Evolutionary conservation across 1,284 basidiomycete species (phyloP).

Genomic region (Ganoderma sp.): DNA sequence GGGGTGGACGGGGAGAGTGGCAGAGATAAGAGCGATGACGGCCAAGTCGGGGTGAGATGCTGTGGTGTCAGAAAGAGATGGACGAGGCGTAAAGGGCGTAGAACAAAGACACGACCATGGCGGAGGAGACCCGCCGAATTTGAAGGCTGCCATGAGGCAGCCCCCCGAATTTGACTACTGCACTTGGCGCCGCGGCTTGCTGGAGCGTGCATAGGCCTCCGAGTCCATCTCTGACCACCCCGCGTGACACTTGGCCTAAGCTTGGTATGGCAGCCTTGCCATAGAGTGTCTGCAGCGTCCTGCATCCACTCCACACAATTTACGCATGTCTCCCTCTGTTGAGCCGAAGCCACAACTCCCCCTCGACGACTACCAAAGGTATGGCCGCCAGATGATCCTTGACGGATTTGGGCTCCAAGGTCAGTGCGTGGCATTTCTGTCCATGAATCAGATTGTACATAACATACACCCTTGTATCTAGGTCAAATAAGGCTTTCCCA

Average conservation of each 20-base stretch:
- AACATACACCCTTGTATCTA: constrained; percentile 40
- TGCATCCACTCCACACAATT: background rate
- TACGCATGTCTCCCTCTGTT: constrained; percentile 12
- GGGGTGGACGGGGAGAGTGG: background rate
- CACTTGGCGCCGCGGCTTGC: too few species aligned
- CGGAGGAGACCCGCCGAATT: background rate
- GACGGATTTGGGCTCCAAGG: constrained; percentile 85
- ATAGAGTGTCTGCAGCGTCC: background rate
- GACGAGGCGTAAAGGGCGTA: background rate
- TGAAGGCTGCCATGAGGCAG: too few species aligned
- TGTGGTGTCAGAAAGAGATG: background rate
- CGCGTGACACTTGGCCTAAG: background rate
- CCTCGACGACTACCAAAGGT: constrained; percentile 83
- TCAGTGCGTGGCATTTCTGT: background rate
- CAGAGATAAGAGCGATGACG: background rate
- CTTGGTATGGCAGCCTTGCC: background rate
- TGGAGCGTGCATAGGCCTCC: too few species aligned
- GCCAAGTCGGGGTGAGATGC: background rate
- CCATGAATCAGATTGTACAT: background rate
- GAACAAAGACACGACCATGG: background rate
- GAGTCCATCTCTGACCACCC: background rate
- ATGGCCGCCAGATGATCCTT: constrained; percentile 98
- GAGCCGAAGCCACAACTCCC: constrained; percentile 39
- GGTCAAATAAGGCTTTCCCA: constrained; percentile 84
- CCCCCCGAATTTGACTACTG: background rate